Evolutionary conservation across 768 basidiomycete genomes (phyloP).

Genomic region (Kwoniella dendrophila): DNA sequence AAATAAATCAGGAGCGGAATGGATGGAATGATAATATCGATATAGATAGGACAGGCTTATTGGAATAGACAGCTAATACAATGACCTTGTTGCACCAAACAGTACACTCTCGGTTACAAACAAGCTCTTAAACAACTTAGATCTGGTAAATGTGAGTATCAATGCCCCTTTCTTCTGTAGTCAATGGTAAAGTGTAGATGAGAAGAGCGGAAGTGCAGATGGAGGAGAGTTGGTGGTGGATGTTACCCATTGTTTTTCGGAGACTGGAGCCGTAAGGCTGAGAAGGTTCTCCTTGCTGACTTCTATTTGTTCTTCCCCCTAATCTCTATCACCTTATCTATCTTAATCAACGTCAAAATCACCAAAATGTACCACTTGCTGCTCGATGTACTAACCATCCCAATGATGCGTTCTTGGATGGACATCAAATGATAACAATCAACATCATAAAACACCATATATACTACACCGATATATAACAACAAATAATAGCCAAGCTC

Average conservation of each 20-base stretch:
- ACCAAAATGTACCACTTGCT: not conserved
- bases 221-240: not conserved
- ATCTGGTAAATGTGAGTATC: slow-evolving; percentile 84
- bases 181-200: not conserved
- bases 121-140: slow-evolving; percentile 98
- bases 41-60: too few relatives aligned
- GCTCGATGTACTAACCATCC: slow-evolving; percentile 20
- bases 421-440: slow-evolving; percentile 8
- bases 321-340: not conserved
- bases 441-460: not conserved
- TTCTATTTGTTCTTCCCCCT: slow-evolving; percentile 42
- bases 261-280: slow-evolving; percentile 65
- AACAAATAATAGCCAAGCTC: slow-evolving; percentile 74
- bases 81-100: not conserved
- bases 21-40: not conserved
- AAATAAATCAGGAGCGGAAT: not conserved
- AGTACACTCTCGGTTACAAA: slow-evolving; percentile 94
- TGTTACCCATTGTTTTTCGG: not conserved
- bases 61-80: not conserved
- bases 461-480: not conserved
- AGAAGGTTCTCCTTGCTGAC: slow-evolving; percentile 95
- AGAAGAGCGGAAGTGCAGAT: too few relatives aligned
- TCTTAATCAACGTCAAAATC: slow-evolving; percentile 5
- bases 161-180: not conserved
- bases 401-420: slow-evolving; percentile 22